Evolutionary conservation across 441 rosid genomes (phyloP), one percentile per base, ranked within the genome.

Genomic region (Corymbia calophylla): DNA sequence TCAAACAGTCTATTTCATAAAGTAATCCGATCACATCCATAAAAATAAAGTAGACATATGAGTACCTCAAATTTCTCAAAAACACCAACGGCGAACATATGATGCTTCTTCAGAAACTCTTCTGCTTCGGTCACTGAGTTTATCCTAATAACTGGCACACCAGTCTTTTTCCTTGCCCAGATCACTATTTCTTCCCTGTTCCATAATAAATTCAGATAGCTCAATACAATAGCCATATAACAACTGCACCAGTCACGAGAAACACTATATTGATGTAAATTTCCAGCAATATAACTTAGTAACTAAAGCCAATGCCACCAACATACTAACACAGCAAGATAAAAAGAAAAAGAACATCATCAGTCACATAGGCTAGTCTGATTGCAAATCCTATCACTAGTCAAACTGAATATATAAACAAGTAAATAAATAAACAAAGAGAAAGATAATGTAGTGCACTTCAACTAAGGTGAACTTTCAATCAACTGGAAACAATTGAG

Each of bases 131-230:
- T 70, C 88, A 91, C 90, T 8, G 97, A 90, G 90, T 88, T 92
- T 87, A 95, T 80, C 91, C 95, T 95, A 88, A 93, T 89, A 88
- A 95, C 94, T 39, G 98, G 95, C 15, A 87, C 94, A 48, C 98
- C 97, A 23, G 97, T 95, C 94, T 95, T 97, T 91, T 97, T 97
- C 93, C 96, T 96, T 73, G 94, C 94, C 99, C 99, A 97, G 48
- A 95, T 94, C 90, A 97, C 95, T 49, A 97, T 94, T 32, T 95
- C 99, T 88, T 95, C 95, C 93, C 99, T 97, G 92, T 89, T 91
- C 47, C 29, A 85, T 89, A 64, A 93, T 80, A 56, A 92, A 89
- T 86, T 35, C 49, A 54, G n/a, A n/a, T 35, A 31, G 10, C 87
- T 55, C 87, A 31, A 86, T 53, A 51, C 10, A 86, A 86, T 54